phyloP scores from a whole-genome alignment of 2,329 filamentous ascomycete genomes.

The Diaporthe humulicola region DNA sequence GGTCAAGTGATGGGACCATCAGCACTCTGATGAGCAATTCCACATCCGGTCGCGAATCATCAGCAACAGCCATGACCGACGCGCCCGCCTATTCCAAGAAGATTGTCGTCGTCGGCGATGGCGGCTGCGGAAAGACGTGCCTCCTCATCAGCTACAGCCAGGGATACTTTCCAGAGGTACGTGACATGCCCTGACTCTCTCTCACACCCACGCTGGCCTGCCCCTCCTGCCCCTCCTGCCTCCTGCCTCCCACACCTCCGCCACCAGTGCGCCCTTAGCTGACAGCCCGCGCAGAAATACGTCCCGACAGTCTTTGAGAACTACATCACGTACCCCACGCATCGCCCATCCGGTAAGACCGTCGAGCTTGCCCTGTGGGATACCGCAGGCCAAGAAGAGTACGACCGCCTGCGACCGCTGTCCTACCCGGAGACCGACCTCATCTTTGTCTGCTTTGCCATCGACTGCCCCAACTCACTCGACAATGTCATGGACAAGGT shows the following conservation, averaged over 20 bases:
- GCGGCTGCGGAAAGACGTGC: conserved; percentile 98
- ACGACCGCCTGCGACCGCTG: conserved; percentile 93
- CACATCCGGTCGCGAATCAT: conserved; percentile 78
- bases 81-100: conserved; percentile 97
- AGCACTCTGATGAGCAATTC: conserved; percentile 86
- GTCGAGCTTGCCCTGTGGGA: conserved; percentile 99
- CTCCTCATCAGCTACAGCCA: conserved; percentile 98
- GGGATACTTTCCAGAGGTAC: conserved; percentile 98
- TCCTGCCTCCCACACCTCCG: not conserved
- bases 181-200: conserved; percentile 43
- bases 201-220: not conserved
- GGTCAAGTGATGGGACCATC: conserved; percentile 90
- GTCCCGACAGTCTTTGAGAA: conserved; percentile 99
- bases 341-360: conserved; percentile 89
- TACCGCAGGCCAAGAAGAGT: conserved; percentile 98
- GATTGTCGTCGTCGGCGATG: conserved; percentile 98
- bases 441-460: conserved; percentile 98
- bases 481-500: conserved; percentile 99
- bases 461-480: conserved; percentile 97
- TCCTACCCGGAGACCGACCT: conserved; percentile 99
- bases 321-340: conserved; percentile 97
- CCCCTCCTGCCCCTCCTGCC: too few species aligned
- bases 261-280: conserved; percentile 1
- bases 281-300: conserved; percentile 84
- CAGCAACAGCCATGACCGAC: conserved; percentile 88